phyloP scores from a whole-genome alignment of 306 rosid genomes.

The Pachyrhizus erosus region DNA sequence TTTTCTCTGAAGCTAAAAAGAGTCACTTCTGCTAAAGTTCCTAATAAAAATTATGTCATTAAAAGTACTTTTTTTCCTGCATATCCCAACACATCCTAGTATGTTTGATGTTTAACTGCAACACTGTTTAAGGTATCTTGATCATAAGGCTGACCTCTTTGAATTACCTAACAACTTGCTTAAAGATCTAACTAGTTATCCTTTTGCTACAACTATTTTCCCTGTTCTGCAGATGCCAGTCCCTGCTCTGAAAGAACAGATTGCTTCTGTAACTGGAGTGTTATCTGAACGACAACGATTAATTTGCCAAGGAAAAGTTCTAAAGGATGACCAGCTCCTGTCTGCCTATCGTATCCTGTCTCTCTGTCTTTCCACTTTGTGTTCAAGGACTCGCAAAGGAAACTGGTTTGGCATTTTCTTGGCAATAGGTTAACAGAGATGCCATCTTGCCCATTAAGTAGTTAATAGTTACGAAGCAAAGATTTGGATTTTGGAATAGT shows the following conservation, averaged over 20 bases:
- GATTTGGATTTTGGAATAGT: constrained; percentile 21
- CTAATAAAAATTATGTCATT: background rate
- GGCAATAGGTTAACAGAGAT: constrained; percentile 13
- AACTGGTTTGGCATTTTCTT: constrained; percentile 24
- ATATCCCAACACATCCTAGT: constrained; percentile 1
- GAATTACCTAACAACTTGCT: constrained; percentile 7
- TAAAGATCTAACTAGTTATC: constrained; percentile 13
- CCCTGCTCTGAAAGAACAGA: constrained; percentile 62
- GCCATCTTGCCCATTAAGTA: constrained; percentile 23
- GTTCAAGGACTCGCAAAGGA: constrained; percentile 24
- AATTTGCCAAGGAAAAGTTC: constrained; percentile 63
- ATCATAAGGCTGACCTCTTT: constrained; percentile 27
- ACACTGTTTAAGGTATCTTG: constrained; percentile 36
- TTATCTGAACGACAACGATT: constrained; percentile 59
- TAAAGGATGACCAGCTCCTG: constrained; percentile 63
- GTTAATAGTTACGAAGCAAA: constrained; percentile 27
- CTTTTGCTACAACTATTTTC: constrained; percentile 19
- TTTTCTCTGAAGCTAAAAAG: constrained; percentile 13
- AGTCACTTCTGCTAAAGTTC: background rate
- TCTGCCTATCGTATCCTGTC: constrained; percentile 68
- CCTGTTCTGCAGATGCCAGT: constrained; percentile 83
- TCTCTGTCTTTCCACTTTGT: constrained; percentile 36
- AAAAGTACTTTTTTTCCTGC: constrained; percentile 2
- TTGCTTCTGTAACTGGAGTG: constrained; percentile 66
- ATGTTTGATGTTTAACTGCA: constrained; percentile 19